Conservation (phyloP, 1,139 yeast genomes). For the Scheffersomyces lignicola region DNA sequence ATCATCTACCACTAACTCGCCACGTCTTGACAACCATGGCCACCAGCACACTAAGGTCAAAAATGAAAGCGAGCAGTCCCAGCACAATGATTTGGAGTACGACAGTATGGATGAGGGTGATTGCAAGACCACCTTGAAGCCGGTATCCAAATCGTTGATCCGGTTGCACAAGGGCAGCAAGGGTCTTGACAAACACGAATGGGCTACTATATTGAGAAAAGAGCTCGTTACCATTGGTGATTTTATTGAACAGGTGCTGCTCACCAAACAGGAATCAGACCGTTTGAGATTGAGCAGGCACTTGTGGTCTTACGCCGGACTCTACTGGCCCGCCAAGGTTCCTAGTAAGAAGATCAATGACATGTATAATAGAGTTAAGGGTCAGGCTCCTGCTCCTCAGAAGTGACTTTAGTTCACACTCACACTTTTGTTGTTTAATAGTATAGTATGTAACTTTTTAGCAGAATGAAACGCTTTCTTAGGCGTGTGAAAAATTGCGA, state of each 20-base stretch:
- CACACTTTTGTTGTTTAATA: conserved; percentile 4
- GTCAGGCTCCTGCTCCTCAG: conserved; percentile 14
- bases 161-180: conserved; percentile 76
- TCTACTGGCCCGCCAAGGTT: conserved; percentile 94
- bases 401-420: too few relatives aligned
- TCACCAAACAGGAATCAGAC: conserved; percentile 10
- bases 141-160: conserved; percentile 73
- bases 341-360: conserved; percentile 75
- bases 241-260: conserved; percentile 41
- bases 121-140: conserved; percentile 66
- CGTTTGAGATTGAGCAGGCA: conserved; percentile 56
- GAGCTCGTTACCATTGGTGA: conserved; percentile 83
- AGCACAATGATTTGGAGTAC: conserved; percentile 51
- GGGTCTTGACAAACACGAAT: conserved; percentile 81
- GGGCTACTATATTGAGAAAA: conserved; percentile 73
- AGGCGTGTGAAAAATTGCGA: too few relatives aligned
- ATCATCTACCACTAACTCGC: conserved; percentile 10
- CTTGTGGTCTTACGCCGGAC: conserved; percentile 87
- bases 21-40: conserved; percentile 12
- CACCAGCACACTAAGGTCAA: conserved; percentile 8
- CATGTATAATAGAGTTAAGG: conserved; percentile 74
- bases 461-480: too few relatives aligned
- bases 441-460: too few relatives aligned
- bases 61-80: conserved; percentile 4
- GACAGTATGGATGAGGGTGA: conserved; percentile 79